These are phyloP conservation scores for Sanchytrium tribonematis DNA, from an alignment of 371 early-diverging fungal genomes.

Conservation along the genomic window DNA sequence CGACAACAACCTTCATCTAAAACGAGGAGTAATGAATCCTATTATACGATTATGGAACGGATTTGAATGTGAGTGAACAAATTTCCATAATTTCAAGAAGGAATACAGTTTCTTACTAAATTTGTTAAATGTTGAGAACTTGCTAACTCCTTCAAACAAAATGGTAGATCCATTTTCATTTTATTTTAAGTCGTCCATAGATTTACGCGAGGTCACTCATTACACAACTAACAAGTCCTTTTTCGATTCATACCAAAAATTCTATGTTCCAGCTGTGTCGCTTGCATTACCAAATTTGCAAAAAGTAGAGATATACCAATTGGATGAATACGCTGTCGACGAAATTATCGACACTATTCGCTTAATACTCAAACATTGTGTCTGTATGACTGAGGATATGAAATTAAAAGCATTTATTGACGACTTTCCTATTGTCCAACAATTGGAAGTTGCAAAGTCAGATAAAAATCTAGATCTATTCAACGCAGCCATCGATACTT, in stretches of 20 bases:
- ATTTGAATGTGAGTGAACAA: no score
- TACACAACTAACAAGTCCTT: background rate
- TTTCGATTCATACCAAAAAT: background rate
- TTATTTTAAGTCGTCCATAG: background rate
- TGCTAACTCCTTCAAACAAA: no score
- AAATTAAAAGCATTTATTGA: background rate
- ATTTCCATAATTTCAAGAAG: no score
- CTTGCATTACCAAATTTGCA: background rate
- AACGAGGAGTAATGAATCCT: no score
- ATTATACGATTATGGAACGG: no score
- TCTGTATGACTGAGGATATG: background rate
- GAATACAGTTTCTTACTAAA: no score
- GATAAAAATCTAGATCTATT: background rate
- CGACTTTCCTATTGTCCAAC: background rate
- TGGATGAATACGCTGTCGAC: background rate
- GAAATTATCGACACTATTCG: background rate
- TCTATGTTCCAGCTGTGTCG: background rate
- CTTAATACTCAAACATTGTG: background rate
- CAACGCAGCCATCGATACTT: background rate
- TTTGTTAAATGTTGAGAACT: no score
- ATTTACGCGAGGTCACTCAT: background rate
- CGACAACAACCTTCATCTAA: constrained; percentile 29
- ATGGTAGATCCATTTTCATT: background rate
- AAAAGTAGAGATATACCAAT: background rate
- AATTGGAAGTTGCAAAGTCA: background rate